These are phyloP conservation scores for Luzula sylvatica DNA, from an alignment of 176 grass and related monocot species.

Conservation along the genomic window DNA sequence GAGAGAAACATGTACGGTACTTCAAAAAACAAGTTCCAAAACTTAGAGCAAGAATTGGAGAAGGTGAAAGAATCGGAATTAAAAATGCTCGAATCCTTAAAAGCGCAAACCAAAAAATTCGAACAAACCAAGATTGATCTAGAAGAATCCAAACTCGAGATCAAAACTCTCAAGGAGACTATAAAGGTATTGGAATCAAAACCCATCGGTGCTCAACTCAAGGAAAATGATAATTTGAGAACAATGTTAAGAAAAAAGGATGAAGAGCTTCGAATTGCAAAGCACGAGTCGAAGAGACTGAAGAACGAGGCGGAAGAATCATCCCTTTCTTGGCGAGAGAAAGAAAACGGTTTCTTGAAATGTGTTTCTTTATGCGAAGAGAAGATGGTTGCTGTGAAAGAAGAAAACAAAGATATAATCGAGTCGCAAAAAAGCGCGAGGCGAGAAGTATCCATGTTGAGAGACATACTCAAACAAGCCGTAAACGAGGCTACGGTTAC, in stretches of 20 bases:
- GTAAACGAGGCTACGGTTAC: conserved; percentile 52
- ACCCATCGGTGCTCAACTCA: not conserved
- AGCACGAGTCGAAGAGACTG: conserved; percentile 38
- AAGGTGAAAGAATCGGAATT: conserved; percentile 52
- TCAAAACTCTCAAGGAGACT: conserved; percentile 18
- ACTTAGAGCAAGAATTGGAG: conserved; percentile 36
- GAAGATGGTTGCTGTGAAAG: conserved; percentile 28
- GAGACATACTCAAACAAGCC: conserved; percentile 83
- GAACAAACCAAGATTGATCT: conserved; percentile 81
- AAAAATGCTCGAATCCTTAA: conserved; percentile 71
- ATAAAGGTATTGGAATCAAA: conserved; percentile 20
- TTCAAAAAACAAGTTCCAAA: conserved; percentile 25
- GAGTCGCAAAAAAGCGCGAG: conserved; percentile 47
- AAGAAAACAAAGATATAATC: conserved; percentile 40
- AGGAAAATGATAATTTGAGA: conserved; percentile 46
- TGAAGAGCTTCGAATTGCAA: conserved; percentile 26
- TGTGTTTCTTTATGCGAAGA: conserved; percentile 56
- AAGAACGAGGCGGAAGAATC: conserved; percentile 61
- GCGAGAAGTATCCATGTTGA: conserved; percentile 62
- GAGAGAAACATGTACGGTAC: conserved; percentile 14
- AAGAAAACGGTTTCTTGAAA: conserved; percentile 71
- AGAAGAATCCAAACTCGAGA: conserved; percentile 57
- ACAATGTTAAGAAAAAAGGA: conserved; percentile 31
- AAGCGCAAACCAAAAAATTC: conserved; percentile 70
- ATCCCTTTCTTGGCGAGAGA: conserved; percentile 36